A percentile compares a stretch with the other conserved stretches of the same genome.
phyloP scores from a whole-genome alignment of 2,329 filamentous ascomycete species.

The Periconia sp. region DNA sequence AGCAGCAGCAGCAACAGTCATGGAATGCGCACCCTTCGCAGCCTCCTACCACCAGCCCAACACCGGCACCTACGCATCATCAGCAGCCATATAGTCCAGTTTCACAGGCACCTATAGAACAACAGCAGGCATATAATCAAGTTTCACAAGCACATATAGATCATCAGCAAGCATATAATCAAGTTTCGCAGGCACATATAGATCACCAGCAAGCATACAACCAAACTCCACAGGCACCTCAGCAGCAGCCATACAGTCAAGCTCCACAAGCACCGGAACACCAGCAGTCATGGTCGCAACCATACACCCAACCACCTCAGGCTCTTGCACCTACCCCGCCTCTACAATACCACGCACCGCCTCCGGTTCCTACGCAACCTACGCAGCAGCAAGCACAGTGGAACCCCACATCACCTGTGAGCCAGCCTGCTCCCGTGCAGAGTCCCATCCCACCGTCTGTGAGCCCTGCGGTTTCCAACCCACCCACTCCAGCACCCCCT shows the following conservation, averaged over 20 bases:
- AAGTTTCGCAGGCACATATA: background rate
- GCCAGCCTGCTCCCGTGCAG: constrained; percentile 14
- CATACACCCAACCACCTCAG: constrained; percentile 2
- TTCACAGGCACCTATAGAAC: no score
- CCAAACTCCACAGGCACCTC: constrained; percentile 10
- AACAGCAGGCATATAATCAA: background rate
- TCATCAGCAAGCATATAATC: background rate
- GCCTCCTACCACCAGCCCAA: constrained; percentile 1
- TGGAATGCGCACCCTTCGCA: constrained; percentile 7
- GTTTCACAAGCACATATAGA: background rate
- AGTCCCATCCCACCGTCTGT: constrained; percentile 10
- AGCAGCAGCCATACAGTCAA: constrained; percentile 2
- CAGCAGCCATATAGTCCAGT: no score
- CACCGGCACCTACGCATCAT: constrained; percentile 10
- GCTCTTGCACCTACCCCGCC: constrained; percentile 1
- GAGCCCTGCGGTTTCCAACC: constrained; percentile 23
- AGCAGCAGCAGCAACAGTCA: constrained; percentile 14
- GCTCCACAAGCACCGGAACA: background rate
- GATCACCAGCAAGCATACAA: constrained; percentile 3
- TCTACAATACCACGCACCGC: constrained; percentile 14
- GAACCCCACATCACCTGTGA: constrained; percentile 19
- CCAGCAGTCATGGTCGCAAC: background rate
- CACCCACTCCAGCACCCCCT: constrained; percentile 15
- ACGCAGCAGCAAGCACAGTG: constrained; percentile 23
- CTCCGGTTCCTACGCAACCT: constrained; percentile 14